Base-by-base conservation (phyloP, 495 filamentous ascomycete species). In the Daldinia decipiens region DNA sequence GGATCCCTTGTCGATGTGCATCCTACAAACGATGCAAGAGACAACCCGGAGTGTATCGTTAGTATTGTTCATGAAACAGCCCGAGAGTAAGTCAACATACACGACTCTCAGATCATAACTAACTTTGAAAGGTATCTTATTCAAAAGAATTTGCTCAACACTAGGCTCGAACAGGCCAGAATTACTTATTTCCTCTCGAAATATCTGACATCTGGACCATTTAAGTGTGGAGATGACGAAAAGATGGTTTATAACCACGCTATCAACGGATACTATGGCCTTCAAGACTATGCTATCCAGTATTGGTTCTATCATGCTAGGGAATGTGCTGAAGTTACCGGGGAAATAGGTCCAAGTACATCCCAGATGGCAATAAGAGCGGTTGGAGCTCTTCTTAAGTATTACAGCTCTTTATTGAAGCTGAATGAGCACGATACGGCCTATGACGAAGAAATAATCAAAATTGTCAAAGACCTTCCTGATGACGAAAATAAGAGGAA, bases 241-340 rank as follows among this genome's bases (percentile, higher is more conserved):
- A 21, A 24, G 17, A 21, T 0, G 3, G 17, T 47, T 11, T 47
- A 21, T 11, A 19, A 1, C 8, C n/a, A 47, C 4, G 43, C 43
- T 0, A 5, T 21, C 8, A 3, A 19, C 3, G 43, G 43, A 9
- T 47, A 47, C 15, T 47, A 47, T 4, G 43, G 5, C 9, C 19
- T 47, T 19, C 43, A 47, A 47, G 43, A 47, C 17, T 47, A 47
- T 11, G 43, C 43, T 19, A 17, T 47, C 43, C 43, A 47, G 17
- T 24, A 47, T 47, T 47, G 43, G 43, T 47, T 47, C 17, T 21
- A 47, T 7, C 43, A 47, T 21, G 0, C 17, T 9, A 47, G 8
- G 0, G 0, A 19, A 47, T 47, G 43, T 1, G 3, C 4, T 4
- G 8, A 47, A 19, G 0, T 21, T 8, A 11, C 0, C 40, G 8